Conservation (phyloP, 1,284 basidiomycete genomes). For the Cryptococcus neoformans region DNA sequence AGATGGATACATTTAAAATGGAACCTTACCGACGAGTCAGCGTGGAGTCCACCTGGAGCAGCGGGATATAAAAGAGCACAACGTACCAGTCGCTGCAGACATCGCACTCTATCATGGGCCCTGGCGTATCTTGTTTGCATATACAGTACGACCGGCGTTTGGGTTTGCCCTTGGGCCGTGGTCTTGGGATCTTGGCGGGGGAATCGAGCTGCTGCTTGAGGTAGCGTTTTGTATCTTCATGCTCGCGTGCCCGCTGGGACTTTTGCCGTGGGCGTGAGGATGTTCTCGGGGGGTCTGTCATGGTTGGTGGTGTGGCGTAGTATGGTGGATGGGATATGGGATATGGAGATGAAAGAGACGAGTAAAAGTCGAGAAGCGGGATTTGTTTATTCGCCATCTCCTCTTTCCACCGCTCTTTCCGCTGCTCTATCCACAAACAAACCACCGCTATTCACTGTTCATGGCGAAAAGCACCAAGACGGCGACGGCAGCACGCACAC, state of each 20-base stretch:
- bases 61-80: neutral
- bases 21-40: conserved; percentile 31
- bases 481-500: no score
- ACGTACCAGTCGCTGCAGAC: conserved; percentile 44
- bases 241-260: neutral
- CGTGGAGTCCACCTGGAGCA: no score
- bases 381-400: no score
- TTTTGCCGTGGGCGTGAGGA: conserved; percentile 21
- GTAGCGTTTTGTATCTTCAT: no score
- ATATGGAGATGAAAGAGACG: neutral
- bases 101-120: conserved; percentile 7
- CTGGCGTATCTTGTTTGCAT: conserved; percentile 28
- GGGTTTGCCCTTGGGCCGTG: conserved; percentile 22
- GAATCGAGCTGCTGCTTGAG: no score
- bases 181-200: neutral
- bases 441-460: no score
- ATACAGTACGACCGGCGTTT: conserved; percentile 32
- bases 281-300: conserved; percentile 7
- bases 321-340: no score
- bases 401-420: no score
- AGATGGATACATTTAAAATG: conserved; percentile 40
- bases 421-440: no score
- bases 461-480: no score
- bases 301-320: neutral
- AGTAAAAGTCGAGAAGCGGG: no score